A percentile compares a stretch with the other conserved stretches of the same genome.
Evolutionary conservation across 2,329 filamentous ascomycete species (phyloP).

Genomic region (Cercospora janseana): DNA sequence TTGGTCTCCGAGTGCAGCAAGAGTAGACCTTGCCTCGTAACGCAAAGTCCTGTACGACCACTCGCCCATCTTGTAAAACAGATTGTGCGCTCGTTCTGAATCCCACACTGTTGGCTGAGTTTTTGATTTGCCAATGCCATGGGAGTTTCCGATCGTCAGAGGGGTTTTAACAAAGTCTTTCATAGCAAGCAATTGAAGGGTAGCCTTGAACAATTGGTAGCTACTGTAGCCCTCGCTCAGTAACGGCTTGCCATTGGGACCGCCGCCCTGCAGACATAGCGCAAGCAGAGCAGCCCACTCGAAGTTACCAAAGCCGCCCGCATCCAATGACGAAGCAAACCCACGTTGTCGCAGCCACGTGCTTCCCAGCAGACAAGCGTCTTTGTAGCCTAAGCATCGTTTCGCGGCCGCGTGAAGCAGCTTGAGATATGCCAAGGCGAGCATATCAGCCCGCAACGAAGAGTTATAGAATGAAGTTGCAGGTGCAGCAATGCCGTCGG

Average conservation of each 20-base stretch:
- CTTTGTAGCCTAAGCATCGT: constrained; percentile 69
- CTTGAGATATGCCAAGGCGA: constrained; percentile 71
- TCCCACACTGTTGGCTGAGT: constrained; percentile 74
- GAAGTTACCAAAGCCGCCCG: constrained; percentile 87
- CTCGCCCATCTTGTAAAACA: constrained; percentile 84
- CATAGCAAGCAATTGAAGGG: constrained; percentile 78
- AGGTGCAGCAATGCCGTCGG: constrained; percentile 42
- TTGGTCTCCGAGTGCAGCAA: constrained; percentile 71
- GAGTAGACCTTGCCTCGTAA: constrained; percentile 70
- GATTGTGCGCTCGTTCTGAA: constrained; percentile 68
- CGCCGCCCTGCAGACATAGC: constrained; percentile 74
- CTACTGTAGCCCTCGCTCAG: constrained; percentile 80
- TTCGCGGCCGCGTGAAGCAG: constrained; percentile 68
- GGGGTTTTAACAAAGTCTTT: constrained; percentile 68
- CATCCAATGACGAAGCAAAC: constrained; percentile 65
- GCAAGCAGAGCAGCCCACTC: constrained; percentile 85
- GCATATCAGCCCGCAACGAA: constrained; percentile 73
- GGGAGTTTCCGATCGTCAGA: constrained; percentile 47
- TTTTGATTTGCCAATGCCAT: constrained; percentile 38
- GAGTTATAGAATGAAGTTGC: constrained; percentile 88
- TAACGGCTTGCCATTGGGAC: constrained; percentile 66
- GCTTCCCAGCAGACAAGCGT: constrained; percentile 81
- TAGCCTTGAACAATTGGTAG: constrained; percentile 92
- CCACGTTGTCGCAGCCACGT: constrained; percentile 89
- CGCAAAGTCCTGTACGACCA: constrained; percentile 77